Evolutionary conservation across 2,329 filamentous ascomycete species (phyloP), one percentile per base, ranked within the genome.

Genomic region (Arthrobotrys pseudoclavata): DNA sequence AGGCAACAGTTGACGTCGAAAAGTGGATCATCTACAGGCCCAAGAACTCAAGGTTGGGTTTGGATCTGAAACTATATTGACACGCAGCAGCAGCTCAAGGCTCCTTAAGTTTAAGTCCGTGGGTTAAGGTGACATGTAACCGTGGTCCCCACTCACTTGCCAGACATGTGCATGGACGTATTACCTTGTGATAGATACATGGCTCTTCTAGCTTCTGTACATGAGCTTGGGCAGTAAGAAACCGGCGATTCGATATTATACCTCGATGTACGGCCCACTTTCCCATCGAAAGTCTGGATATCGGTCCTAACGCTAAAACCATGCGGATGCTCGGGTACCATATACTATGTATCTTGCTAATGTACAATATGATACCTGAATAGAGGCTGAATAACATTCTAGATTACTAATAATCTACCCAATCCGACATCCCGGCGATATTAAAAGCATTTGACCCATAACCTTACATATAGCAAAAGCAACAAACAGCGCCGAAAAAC

Each of bases 361-460:
- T 64, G 40, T 71, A 71, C 67, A 71, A 37, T 15, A 34, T 37
- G 13, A 63, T 71, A 64, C 60, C 22, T 24, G 24, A 50, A 26
- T 18, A 50, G 34, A 68, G 53, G 53, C 34, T 62, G 55, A 57
- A 64, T 22, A 31, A 61, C n/a, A 61, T 20, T 24, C 26, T 55
- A 29, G 47, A 63, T 50, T 64, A 64, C 71, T 26, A 62, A 76
- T 29, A 66, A 76, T 60, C 64, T 69, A 76, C 69, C 55, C 34
- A 60, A 60, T 64, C 37, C 57, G 61, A 60, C 26, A 64, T 66
- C 45, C 42, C 64, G 42, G 50, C 34, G 48, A 76, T 69, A 69
- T 76, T 70, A 76, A 70, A 42, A 60, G 26, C 66, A 61, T 61
- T 69, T 45, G 57, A 70, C 67, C 67, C 50, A 68, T 66, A 52